These are phyloP conservation scores for Termitomyces titanicus DNA, from an alignment of 768 basidiomycete species.

Conservation along the genomic window DNA sequence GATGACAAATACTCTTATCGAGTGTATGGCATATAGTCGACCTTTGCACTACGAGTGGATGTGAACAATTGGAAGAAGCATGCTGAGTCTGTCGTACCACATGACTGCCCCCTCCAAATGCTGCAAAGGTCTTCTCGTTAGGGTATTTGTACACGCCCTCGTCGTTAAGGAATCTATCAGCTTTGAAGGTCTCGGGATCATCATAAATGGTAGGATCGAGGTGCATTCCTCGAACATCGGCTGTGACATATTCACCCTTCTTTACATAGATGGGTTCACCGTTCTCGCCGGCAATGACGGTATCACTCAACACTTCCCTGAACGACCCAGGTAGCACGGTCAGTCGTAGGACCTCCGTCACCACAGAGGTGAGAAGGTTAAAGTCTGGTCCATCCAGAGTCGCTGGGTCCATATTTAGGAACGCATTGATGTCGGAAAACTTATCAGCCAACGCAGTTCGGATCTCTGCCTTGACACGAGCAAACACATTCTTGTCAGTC, in stretches of 20 bases:
- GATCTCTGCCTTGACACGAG: no score
- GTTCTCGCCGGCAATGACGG: no score
- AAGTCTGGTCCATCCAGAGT: constrained; percentile 6
- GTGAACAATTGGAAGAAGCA: not conserved
- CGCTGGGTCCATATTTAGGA: constrained; percentile 5
- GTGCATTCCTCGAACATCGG: constrained; percentile 6
- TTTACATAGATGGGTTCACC: not conserved
- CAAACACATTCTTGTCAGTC: no score
- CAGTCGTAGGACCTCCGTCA: not conserved
- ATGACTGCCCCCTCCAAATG: constrained; percentile 6
- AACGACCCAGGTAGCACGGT: no score
- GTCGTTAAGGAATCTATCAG: not conserved
- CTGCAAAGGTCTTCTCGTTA: constrained; percentile 2
- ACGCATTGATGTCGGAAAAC: constrained; percentile 1
- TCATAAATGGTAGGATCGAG: constrained; percentile 7
- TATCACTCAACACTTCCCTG: no score
- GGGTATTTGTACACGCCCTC: constrained; percentile 2
- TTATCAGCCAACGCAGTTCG: not conserved
- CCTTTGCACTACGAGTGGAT: constrained; percentile 1
- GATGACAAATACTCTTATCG: constrained; percentile 1
- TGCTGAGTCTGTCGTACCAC: not conserved
- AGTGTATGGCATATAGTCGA: constrained; percentile 1
- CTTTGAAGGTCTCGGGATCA: constrained; percentile 3
- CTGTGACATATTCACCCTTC: constrained; percentile 4
- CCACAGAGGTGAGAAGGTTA: constrained; percentile 1